Evolutionary conservation across 108 stramenopile species (phyloP), one percentile per base, ranked within the genome.

Genomic region (Conticribra guillardii): DNA sequence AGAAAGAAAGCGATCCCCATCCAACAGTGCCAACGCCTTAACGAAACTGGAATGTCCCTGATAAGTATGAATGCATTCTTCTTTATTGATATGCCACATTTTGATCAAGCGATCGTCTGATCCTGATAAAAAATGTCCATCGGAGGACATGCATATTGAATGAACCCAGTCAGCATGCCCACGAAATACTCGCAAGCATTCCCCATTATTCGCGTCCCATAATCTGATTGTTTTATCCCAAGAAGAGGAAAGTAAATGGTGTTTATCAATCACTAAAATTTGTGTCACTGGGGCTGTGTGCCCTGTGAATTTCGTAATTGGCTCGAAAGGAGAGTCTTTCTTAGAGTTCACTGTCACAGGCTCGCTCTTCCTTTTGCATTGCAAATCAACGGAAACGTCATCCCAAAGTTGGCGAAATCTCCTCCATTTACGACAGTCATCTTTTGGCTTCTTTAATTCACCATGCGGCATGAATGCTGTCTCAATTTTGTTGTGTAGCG

Each of bases 161-260:
- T 64, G 63, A 16, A 74, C 73, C 73, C 73, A 74, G 31, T 76
- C 75, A 23, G 24, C 44, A n/a, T 76, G 75, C 2, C 75, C 75
- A 11, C 30, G 62, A 64, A 70, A 76, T 14, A 33, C 37, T 8
- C 63, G 54, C 29, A 63, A 30, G 51, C 75, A 76, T 31, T 62
- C 60, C 37, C 55, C 69, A 9, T 37, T 69, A 47, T 54, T 44
- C 17, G 60, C 60, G 33, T 76, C 41, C 75, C 75, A 76, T 48
- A 76, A 22, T 3, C 69, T 51, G 15, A 76, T 48, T 21, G 75
- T 70, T 46, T 44, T 76, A 48, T 76, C 75, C 68, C 68, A 71
- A 0, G 75, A 76, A 2, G 69, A 69, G 15, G 68, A 70, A 48
- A 76, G 21, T 30, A 79, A 72, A 19, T 45, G 37, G 11, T 58